Percentiles rank a stretch among this genome's conserved stretches.
Evolutionary conservation across 2,329 filamentous ascomycete genomes (phyloP).

Genomic region (Hawksworthiomyces lignivorus): DNA sequence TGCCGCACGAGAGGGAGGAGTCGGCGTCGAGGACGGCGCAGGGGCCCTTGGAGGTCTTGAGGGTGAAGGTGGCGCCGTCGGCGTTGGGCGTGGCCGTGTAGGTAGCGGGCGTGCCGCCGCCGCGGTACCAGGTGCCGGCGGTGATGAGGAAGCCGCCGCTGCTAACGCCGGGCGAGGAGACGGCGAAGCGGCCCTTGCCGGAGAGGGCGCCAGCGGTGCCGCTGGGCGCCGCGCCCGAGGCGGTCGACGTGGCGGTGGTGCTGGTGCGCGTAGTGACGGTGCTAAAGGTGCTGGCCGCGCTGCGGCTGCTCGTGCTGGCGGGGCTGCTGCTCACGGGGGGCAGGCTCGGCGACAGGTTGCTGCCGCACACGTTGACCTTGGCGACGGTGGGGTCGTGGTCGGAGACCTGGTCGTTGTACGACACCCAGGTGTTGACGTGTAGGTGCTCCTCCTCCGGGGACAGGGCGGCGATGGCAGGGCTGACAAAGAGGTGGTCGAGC

Average conservation of each 20-base stretch:
- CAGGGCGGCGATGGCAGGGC: conserved; percentile 37
- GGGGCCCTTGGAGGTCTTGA: conserved; percentile 19
- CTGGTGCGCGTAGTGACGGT: background rate
- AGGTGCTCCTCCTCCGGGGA: conserved; percentile 52
- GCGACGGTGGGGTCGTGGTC: conserved; percentile 66
- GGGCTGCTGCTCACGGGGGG: background rate
- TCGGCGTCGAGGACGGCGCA: conserved; percentile 15
- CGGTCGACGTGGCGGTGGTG: conserved; percentile 4
- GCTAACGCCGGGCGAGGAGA: conserved; percentile 5
- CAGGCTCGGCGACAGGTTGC: conserved; percentile 2
- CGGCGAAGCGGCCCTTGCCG: conserved; percentile 11
- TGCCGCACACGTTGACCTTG: conserved; percentile 49
- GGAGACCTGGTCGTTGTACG: conserved; percentile 46
- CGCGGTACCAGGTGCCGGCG: conserved; percentile 20
- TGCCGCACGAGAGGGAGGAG: conserved; percentile 13
- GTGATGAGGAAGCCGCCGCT: conserved; percentile 19
- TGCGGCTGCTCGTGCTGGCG: background rate
- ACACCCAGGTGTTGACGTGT: conserved; percentile 64
- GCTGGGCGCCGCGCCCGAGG: conserved; percentile 1
- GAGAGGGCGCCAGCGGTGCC: conserved; percentile 3
- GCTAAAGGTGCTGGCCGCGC: background rate
- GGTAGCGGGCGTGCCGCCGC: conserved; percentile 20
- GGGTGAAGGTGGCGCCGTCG: conserved; percentile 16
- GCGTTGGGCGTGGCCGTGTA: conserved; percentile 19
- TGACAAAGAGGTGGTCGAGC: conserved; percentile 64